Base-by-base conservation (phyloP, 495 filamentous ascomycete species). In the Ramalina peruviana region DNA sequence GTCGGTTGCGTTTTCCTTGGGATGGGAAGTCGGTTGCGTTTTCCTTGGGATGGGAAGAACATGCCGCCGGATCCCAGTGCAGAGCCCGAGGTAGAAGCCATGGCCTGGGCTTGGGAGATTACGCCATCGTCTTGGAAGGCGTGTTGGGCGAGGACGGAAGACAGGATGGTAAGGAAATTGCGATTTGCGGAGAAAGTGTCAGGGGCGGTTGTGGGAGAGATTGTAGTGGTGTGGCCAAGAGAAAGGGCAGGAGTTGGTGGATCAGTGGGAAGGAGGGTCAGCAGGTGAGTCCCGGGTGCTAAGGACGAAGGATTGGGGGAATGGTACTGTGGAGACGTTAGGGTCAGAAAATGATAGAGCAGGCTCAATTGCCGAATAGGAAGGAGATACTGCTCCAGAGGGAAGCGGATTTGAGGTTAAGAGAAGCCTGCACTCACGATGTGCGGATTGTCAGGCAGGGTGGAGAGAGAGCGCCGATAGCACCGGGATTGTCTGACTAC, bases 31-130 rank as follows among this genome's bases (percentile, higher is more conserved):
- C n/a, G n/a, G n/a, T n/a, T n/a, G n/a, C n/a, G n/a, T 47, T 51
- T 20, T 3, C 65, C 70, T 45, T 70, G 65, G 19, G 63, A 61
- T 6, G 76, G 67, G 57, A 83, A 74, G 54, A 86, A 73, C 23
- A 74, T 74, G 5, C 82, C 83, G 6, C 79, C 80, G 10, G 72
- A 75, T 40, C 76, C 81, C 20, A 88, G 68, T 33, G 74, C 79
- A 26, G 83, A 77, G 6, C 88, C 89, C 12, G 81, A 78, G 0
- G 82, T 80, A 0, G 86, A 87, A 9, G 83, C 83, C 65, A 92
- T 86, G 1, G 82, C 81, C 37, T 78, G 72, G 3, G 90, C 90
- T 60, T 94, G 85, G 6, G 79, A 72, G 53, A 81, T 71, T 4
- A 93, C 76, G 25, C 71, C 69, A 0, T 83, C 83, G 56, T 96